Base-by-base conservation (phyloP, 2,329 filamentous ascomycete species). In the Colletotrichum somersetense region DNA sequence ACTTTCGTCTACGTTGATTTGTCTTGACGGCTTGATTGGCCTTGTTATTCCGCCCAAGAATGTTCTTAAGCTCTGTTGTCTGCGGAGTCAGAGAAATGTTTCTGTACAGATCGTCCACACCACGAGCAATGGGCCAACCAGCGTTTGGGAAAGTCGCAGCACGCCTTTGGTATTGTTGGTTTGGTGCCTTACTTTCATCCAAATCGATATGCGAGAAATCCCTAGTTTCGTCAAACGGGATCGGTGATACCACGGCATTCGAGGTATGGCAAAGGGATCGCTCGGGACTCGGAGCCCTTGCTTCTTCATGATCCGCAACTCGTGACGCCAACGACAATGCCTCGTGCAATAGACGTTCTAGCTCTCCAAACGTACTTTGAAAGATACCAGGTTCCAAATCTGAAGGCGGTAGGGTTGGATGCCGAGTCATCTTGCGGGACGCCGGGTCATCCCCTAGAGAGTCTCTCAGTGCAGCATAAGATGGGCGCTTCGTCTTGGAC, bases 291-390 rank as follows among this genome's bases (percentile, higher is more conserved):
- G 33, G n/a, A 38, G 66, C 12, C 12, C 38, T 53, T 38, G 63
- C 68, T 46, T 80, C 77, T 20, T 81, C 78, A 14, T 73, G 77
- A 42, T 82, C 80, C 5, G 82, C 79, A 14, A 80, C 82, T 62
- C 84, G 80, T 23, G 82, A 80, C 14, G 84, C 85, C 53, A 87
- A 77, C 2, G 80, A 77, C 11, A 87, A 75, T 14, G 85, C 85
- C 75, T 88, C 85, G 42, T 79, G 82, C 7, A 88, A 75, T 23
- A 88, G 81, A 33, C 81, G 79, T 71, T 88, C 85, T 35, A 88
- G 77, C 69, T 87, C 82, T 46, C 78, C 78, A 46, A 85, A 78
- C 3, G 82, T 80, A 7, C 75, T 79, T 55, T 79, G 80, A 72
- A 85, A 83, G 10, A 77, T 71, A 18, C 66, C 46, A 1, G 65